Evolutionary conservation across 1,284 basidiomycete species (phyloP).

Genomic region (Meira nashicola): DNA sequence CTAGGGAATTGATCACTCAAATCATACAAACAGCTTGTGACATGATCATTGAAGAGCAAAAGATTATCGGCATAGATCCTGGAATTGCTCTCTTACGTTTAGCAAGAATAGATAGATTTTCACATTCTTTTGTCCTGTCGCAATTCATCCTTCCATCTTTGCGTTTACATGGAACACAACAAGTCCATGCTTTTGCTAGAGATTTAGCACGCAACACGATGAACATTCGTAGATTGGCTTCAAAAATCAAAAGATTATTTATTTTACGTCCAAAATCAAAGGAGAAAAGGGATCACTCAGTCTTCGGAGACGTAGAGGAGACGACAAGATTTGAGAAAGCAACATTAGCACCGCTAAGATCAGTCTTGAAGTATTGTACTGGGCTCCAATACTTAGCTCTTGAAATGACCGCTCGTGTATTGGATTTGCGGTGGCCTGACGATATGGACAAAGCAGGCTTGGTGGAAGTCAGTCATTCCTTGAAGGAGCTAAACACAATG

Average conservation of each 20-base stretch:
- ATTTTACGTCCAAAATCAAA: not conserved
- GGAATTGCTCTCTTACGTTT: not conserved
- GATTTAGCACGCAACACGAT: not conserved
- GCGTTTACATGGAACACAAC: not conserved
- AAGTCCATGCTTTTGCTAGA: constrained; percentile 5
- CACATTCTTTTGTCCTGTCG: not conserved
- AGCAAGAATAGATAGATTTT: constrained; percentile 2
- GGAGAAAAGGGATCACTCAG: not conserved
- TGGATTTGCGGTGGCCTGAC: not conserved
- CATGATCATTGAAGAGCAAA: not conserved
- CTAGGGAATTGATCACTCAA: constrained; percentile 2
- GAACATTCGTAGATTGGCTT: not conserved
- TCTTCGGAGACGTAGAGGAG: not conserved
- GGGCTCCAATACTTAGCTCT: not conserved
- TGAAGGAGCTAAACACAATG: constrained; percentile 6
- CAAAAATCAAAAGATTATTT: not conserved
- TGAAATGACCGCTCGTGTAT: constrained; percentile 5
- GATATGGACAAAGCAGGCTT: not conserved
- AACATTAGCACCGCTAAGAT: not conserved
- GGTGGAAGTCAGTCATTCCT: not conserved
- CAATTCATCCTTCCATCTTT: constrained; percentile 2
- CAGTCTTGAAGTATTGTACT: not conserved
- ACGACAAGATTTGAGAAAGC: constrained; percentile 3
- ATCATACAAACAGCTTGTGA: not conserved
- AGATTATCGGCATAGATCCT: not conserved